Percentiles rank a stretch among this genome's conserved stretches.
Conservation (phyloP, 768 basidiomycete genomes). For the Russula emetica region DNA sequence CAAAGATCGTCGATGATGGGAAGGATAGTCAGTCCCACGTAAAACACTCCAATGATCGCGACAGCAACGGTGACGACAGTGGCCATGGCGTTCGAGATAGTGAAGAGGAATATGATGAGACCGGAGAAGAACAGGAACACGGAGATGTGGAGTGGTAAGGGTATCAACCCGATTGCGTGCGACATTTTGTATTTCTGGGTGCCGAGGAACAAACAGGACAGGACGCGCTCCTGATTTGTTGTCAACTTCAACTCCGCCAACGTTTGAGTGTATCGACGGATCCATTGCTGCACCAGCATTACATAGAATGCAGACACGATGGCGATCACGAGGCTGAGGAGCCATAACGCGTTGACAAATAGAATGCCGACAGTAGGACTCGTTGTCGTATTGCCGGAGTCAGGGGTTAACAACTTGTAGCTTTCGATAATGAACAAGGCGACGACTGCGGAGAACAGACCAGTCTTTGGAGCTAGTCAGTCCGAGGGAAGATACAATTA, state of each 20-base stretch:
- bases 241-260: not conserved
- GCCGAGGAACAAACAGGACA: conserved; percentile 17
- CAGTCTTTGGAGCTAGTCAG: conserved; percentile 23
- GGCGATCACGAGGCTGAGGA: conserved; percentile 14
- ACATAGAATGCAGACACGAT: conserved; percentile 18
- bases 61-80: conserved; percentile 3
- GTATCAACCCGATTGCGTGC: conserved; percentile 32
- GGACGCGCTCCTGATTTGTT: conserved; percentile 3
- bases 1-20: conserved; percentile 7
- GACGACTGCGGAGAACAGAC: conserved; percentile 29
- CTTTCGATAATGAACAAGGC: conserved; percentile 28
- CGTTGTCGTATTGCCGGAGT: conserved; percentile 3
- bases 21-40: conserved; percentile 9
- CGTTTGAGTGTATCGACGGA: conserved; percentile 17
- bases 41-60: not conserved
- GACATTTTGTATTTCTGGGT: conserved; percentile 10
- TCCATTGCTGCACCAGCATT: conserved; percentile 22
- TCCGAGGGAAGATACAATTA: too few species aligned
- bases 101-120: conserved; percentile 19
- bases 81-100: conserved; percentile 7
- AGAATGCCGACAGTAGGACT: not conserved
- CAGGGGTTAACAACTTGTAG: conserved; percentile 23
- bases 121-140: conserved; percentile 25
- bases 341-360: conserved; percentile 21
- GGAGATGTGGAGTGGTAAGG: conserved; percentile 22